Evolutionary conservation across 1,139 yeast genomes (phyloP), one percentile per base, ranked within the genome.

Genomic region (Maudiozyma humilis): DNA sequence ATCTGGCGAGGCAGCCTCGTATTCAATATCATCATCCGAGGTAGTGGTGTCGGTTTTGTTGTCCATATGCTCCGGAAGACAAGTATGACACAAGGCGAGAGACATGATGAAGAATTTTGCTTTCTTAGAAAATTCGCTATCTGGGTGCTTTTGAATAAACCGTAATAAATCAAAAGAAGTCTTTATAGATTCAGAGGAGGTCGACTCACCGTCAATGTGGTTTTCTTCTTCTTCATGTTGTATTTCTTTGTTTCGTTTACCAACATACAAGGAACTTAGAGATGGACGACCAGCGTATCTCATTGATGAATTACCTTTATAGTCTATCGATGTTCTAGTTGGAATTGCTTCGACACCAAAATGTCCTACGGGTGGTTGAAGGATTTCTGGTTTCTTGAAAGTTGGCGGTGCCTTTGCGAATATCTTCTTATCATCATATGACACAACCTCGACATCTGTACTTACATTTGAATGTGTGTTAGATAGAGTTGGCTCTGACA

Each of bases 1-100:
- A 67, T 91, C 98, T 0, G 98, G 98, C 0, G 97, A 89, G 0
- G 97, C 80, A 0, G 97, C 87, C 60, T 88, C 96, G 56, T 89
- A 93, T 40, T 76, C 78, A 17, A 88, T 74, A 13, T 51, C 30
- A 36, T 68, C 68, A 19, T 69, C 75, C 40, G 75, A 82, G 10
- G 64, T 6, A 23, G 6, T 6, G 5, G 13, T 19, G 8, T 5
- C n/a, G 13, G 8, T 15, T 15, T 10, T 18, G 5, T 23, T 34
- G 3, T 47, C 52, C 2, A 45, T 48, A 53, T 53, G 67, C 59
- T 80, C 79, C 1, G 98, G 97, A 38, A 87, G 67, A 61, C 97
- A 91, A 0, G 93, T 76, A 57, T 89, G 95, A 58, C 98, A 91
- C 42, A 91, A 67, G 0, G 98, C 94, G 44, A 93, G 67, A 2